Conservation (phyloP, 352 stramenopile genomes). For the Globisporangium parvum region DNA sequence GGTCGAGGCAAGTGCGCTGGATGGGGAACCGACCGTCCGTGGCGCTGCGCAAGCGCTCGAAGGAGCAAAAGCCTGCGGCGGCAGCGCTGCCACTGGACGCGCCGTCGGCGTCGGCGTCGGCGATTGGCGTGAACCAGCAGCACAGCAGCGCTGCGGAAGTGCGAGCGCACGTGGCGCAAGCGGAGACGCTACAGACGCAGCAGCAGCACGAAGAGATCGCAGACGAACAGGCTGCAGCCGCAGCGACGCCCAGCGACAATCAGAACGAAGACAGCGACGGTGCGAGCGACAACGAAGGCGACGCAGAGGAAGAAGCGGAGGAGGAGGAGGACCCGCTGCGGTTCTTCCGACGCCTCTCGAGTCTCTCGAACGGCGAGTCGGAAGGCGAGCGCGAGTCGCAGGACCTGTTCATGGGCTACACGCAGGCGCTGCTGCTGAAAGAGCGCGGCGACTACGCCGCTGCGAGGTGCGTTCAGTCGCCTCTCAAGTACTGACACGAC, state of each 20-base stretch:
- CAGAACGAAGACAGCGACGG: not conserved
- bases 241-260: not conserved
- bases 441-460: conserved; percentile 23
- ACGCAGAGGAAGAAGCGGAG: conserved; percentile 1
- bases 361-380: not conserved
- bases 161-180: not conserved
- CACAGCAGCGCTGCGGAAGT: not conserved
- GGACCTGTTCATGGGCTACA: conserved; percentile 30
- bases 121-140: not conserved
- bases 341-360: conserved; percentile 22
- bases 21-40: conserved; percentile 14
- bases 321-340: conserved; percentile 19
- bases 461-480: conserved; percentile 18
- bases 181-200: not conserved
- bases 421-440: conserved; percentile 38
- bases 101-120: no score
- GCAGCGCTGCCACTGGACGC: not conserved
- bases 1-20: no score
- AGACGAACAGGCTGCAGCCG: not conserved
- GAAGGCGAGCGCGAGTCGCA: conserved; percentile 7
- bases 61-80: not conserved
- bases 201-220: not conserved
- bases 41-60: conserved; percentile 3
- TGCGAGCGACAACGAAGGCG: not conserved
- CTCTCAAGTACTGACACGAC: not conserved